Evolutionary conservation across 371 early-diverging fungal genomes (phyloP).

Genomic region (Apophysomyces sp.): DNA sequence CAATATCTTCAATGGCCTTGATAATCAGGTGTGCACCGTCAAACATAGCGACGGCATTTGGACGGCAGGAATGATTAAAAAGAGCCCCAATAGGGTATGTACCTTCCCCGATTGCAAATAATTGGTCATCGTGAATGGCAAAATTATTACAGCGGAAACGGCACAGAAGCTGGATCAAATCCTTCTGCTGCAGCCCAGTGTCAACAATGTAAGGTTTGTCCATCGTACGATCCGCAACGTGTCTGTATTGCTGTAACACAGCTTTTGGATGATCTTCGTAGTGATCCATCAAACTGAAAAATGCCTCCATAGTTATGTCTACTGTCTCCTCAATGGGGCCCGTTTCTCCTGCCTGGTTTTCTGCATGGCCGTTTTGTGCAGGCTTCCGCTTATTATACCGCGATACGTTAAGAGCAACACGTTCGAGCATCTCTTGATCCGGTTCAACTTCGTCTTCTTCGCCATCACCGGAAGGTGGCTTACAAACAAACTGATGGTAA

Average conservation of each 20-base stretch:
- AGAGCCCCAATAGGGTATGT: slow-evolving; percentile 77
- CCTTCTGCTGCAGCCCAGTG: slow-evolving; percentile 14
- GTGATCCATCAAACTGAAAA: slow-evolving; percentile 41
- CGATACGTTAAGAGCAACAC: slow-evolving; percentile 35
- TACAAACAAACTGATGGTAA: slow-evolving; percentile 48
- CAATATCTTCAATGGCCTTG: slow-evolving; percentile 64
- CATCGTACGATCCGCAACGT: slow-evolving; percentile 16
- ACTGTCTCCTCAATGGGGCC: slow-evolving; percentile 26
- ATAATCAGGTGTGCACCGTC: slow-evolving; percentile 53
- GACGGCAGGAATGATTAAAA: slow-evolving; percentile 87
- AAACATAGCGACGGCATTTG: slow-evolving; percentile 73
- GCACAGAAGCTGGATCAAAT: slow-evolving; percentile 52
- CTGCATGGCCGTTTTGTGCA: not conserved
- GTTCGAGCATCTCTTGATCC: slow-evolving; percentile 45
- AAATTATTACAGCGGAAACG: slow-evolving; percentile 82
- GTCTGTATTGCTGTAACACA: slow-evolving; percentile 11
- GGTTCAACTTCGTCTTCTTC: slow-evolving; percentile 15
- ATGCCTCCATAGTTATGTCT: slow-evolving; percentile 45
- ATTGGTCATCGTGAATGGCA: slow-evolving; percentile 60
- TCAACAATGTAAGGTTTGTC: slow-evolving; percentile 24
- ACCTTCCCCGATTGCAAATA: slow-evolving; percentile 74
- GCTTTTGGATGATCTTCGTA: slow-evolving; percentile 20
- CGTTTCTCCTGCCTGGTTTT: not conserved
- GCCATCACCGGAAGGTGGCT: not conserved
- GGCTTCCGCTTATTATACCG: slow-evolving; percentile 26